These are phyloP conservation scores for Rhododendron mucronatum DNA, from an alignment of 148 eudicot genomes.

Conservation along the genomic window DNA sequence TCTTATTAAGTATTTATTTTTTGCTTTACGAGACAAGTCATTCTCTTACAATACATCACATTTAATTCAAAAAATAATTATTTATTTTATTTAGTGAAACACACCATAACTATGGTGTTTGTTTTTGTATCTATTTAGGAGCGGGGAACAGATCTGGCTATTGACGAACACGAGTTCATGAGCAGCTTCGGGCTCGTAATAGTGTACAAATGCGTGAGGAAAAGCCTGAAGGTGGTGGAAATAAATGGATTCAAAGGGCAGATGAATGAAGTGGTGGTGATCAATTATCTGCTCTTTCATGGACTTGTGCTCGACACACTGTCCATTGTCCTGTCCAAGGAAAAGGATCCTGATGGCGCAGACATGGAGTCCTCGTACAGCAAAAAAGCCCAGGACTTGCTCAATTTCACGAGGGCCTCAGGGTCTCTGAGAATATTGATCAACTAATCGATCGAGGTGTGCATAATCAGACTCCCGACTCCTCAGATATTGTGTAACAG, in stretches of 20 bases:
- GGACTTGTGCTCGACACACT: constrained; percentile 5
- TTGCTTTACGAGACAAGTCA: too few relatives aligned
- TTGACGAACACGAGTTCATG: constrained; percentile 12
- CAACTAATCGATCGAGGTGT: background rate
- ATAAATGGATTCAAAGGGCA: constrained; percentile 19
- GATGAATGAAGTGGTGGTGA: background rate
- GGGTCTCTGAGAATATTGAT: background rate
- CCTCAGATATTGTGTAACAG: background rate
- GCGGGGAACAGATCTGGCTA: background rate
- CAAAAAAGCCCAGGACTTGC: background rate
- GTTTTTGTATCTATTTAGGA: background rate
- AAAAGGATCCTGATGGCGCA: background rate
- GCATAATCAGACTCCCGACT: background rate
- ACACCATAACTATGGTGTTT: too few relatives aligned
- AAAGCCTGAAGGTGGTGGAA: constrained; percentile 3
- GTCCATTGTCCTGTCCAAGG: background rate
- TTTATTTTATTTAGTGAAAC: too few relatives aligned
- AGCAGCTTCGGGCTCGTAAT: background rate
- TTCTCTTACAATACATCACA: too few relatives aligned
- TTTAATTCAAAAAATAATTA: too few relatives aligned
- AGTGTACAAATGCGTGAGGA: background rate
- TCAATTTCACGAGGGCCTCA: background rate
- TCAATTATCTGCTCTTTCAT: background rate
- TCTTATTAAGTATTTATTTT: too few relatives aligned
- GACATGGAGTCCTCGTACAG: background rate